Percentiles rank a stretch among this genome's conserved stretches.
Conservation (phyloP, 2,329 filamentous ascomycete genomes). For the Apiospora arundinis region DNA sequence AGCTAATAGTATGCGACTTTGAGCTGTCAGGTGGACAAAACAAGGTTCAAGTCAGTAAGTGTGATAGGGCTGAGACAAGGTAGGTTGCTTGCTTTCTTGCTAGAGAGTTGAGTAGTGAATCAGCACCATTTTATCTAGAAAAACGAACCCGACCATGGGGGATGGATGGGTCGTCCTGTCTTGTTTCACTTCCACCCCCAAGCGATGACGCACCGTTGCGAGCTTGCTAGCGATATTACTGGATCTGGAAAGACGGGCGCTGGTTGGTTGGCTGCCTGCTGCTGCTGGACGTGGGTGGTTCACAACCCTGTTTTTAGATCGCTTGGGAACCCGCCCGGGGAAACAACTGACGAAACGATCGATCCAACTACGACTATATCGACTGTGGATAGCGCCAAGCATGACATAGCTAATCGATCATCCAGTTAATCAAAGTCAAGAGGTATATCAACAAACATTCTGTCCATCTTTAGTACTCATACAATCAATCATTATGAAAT, state of each 20-base stretch:
- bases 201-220: conserved; percentile 6
- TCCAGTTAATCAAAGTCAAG: background rate
- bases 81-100: background rate
- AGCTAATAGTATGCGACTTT: background rate
- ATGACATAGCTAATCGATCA: background rate
- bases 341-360: background rate
- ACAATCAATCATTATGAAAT: no score
- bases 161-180: no score
- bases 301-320: conserved; percentile 14
- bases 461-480: no score
- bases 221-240: background rate
- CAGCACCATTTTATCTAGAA: background rate
- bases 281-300: no score
- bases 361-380: background rate
- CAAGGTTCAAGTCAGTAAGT: conserved; percentile 3
- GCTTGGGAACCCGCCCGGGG: background rate
- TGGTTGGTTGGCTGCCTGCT: conserved; percentile 1
- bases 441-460: no score
- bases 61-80: background rate
- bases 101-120: background rate
- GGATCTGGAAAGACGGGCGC: background rate
- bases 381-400: conserved; percentile 8
- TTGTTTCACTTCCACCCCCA: background rate
- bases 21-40: background rate
- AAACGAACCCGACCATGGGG: background rate